Conservation (phyloP, 768 basidiomycete species). For the Megacollybia marginata region DNA sequence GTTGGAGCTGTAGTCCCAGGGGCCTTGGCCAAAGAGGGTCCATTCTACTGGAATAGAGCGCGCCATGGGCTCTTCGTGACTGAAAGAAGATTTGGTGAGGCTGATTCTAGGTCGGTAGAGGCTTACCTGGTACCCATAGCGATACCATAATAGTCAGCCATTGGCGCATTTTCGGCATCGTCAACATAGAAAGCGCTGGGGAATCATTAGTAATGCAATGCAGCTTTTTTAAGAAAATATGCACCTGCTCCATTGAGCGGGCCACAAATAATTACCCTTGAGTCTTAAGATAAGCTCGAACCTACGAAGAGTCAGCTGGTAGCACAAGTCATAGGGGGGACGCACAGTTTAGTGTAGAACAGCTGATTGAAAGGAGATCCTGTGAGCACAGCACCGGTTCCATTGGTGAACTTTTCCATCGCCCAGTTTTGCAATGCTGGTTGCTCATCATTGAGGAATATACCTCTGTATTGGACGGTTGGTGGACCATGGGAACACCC, state of each 20-base stretch:
- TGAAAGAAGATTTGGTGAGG: conserved; percentile 9
- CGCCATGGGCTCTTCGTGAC: conserved; percentile 73
- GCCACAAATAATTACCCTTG: conserved; percentile 70
- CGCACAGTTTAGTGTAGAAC: conserved; percentile 51
- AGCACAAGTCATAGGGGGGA: conserved; percentile 1
- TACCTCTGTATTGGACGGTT: conserved; percentile 62
- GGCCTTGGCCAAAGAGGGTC: conserved; percentile 43
- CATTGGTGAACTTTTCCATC: conserved; percentile 59
- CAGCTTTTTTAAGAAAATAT: not conserved
- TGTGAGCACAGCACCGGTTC: conserved; percentile 39
- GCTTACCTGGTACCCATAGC: conserved; percentile 62
- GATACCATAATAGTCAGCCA: conserved; percentile 59
- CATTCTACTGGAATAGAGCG: conserved; percentile 65
- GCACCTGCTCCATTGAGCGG: conserved; percentile 40
- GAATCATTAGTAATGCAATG: not conserved
- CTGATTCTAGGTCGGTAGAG: not conserved
- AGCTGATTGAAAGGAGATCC: conserved; percentile 56
- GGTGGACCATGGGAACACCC: conserved; percentile 55
- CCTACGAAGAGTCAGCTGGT: conserved; percentile 20
- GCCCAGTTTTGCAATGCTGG: conserved; percentile 70
- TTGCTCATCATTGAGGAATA: conserved; percentile 74
- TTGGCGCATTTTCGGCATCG: conserved; percentile 51
- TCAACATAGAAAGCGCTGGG: conserved; percentile 48
- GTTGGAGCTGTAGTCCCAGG: conserved; percentile 60
- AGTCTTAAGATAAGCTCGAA: conserved; percentile 62